A percentile compares a stretch with the other conserved stretches of the same genome.
phyloP scores from a whole-genome alignment of 176 grass and related monocot species.

The Tuctoria greenei region DNA sequence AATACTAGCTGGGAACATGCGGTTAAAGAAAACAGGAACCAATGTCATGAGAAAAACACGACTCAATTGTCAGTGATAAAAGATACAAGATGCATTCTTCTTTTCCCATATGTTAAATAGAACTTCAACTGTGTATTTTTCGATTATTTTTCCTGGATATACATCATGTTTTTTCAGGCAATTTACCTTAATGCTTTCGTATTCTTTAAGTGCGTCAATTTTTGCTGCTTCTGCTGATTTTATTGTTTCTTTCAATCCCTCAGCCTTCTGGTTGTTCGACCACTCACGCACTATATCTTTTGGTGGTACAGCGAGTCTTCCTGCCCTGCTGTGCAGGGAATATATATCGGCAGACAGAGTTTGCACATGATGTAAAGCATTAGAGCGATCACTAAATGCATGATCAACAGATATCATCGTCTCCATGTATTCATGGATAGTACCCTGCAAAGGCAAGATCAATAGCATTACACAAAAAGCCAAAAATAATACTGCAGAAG shows the following conservation, averaged over 20 bases:
- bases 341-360: conserved; percentile 64
- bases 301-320: conserved; percentile 57
- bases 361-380: conserved; percentile 74
- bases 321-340: conserved; percentile 55
- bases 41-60: conserved; percentile 6
- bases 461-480: conserved; percentile 29
- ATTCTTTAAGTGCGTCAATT: conserved; percentile 68
- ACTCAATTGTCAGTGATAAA: conserved; percentile 12
- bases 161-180: neutral
- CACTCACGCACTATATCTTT: conserved; percentile 62
- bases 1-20: neutral
- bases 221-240: conserved; percentile 69
- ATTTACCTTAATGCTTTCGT: conserved; percentile 88
- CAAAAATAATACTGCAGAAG: conserved; percentile 7
- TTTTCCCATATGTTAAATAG: neutral
- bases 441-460: conserved; percentile 56
- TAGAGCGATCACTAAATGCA: conserved; percentile 85
- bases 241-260: conserved; percentile 86
- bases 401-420: conserved; percentile 73
- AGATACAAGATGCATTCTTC: neutral
- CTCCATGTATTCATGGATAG: conserved; percentile 87
- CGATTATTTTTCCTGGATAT: conserved; percentile 8
- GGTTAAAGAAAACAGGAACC: conserved; percentile 5
- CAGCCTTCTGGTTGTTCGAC: conserved; percentile 61
- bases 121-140: neutral